phyloP scores from a whole-genome alignment of 306 rosid genomes.

The Ammopiptanthus mongolicus region DNA sequence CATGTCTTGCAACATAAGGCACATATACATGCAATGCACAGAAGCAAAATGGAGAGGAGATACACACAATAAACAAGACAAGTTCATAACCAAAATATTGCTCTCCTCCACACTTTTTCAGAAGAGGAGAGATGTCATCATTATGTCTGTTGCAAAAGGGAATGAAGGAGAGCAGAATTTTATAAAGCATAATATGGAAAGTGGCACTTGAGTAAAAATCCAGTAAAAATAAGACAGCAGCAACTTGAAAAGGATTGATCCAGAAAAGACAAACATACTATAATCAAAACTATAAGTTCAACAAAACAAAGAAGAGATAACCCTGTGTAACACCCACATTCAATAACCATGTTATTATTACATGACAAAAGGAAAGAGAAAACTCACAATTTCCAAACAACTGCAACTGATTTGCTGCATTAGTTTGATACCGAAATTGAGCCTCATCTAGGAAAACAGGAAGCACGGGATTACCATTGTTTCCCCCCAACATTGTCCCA shows the following conservation, averaged over 20 bases:
- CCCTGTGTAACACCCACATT: background rate
- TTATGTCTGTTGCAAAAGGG: background rate
- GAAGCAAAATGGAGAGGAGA: background rate
- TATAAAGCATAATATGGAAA: background rate
- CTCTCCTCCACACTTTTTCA: background rate
- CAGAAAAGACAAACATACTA: background rate
- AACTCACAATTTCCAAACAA: conserved; percentile 74
- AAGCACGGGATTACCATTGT: conserved; percentile 60
- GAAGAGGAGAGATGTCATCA: background rate
- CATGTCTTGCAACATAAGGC: background rate
- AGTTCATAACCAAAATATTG: background rate
- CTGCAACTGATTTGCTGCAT: conserved; percentile 73
- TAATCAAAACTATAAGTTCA: background rate
- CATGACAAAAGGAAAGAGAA: conserved; percentile 12
- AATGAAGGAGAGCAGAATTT: background rate
- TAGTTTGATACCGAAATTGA: conserved; percentile 50
- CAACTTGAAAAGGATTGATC: background rate
- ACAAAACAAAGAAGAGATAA: background rate
- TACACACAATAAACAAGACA: background rate
- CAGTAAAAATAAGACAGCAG: background rate
- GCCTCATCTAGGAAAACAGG: conserved; percentile 70
- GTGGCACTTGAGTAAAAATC: background rate
- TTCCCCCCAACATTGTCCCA: conserved; percentile 68
- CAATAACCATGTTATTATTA: background rate
- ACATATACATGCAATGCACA: background rate